These are phyloP conservation scores for Citrus australasica DNA, from an alignment of 345 rosid genomes.

Conservation along the genomic window DNA sequence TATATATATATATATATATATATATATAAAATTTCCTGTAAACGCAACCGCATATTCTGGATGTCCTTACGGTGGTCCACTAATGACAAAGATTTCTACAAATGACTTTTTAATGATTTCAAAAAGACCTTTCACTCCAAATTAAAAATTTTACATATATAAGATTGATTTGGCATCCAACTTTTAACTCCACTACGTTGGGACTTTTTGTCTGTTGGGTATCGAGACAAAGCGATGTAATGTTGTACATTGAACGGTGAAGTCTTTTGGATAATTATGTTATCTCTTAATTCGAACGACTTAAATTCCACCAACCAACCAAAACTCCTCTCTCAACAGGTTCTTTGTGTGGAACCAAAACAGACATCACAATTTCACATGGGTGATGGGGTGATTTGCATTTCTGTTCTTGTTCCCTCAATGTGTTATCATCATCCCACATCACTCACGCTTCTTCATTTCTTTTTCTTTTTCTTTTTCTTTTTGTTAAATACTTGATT, in stretches of 20 bases:
- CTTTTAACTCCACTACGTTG: background rate
- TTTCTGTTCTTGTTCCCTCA: background rate
- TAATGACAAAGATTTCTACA: background rate
- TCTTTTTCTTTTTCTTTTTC: background rate
- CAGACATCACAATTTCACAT: background rate
- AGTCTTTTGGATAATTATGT: constrained; percentile 7
- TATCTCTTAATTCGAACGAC: background rate
- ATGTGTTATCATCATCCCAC: background rate
- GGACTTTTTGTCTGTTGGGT: background rate
- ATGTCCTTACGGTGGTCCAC: background rate
- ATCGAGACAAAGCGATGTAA: background rate
- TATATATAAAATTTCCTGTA: background rate
- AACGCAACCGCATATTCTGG: background rate
- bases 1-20: rapidly evolving
- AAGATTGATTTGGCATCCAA: background rate
- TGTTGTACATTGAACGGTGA: constrained; percentile 19
- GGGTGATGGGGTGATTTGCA: background rate
- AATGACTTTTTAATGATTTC: background rate
- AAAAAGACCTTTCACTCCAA: background rate
- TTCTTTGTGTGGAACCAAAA: background rate
- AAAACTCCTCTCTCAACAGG: background rate
- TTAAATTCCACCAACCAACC: constrained; percentile 7
- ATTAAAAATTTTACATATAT: background rate
- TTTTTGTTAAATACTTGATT: background rate
- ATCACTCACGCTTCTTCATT: background rate